Evolutionary conservation across 768 basidiomycete genomes (phyloP).

Genomic region (Leccinum variicolor): DNA sequence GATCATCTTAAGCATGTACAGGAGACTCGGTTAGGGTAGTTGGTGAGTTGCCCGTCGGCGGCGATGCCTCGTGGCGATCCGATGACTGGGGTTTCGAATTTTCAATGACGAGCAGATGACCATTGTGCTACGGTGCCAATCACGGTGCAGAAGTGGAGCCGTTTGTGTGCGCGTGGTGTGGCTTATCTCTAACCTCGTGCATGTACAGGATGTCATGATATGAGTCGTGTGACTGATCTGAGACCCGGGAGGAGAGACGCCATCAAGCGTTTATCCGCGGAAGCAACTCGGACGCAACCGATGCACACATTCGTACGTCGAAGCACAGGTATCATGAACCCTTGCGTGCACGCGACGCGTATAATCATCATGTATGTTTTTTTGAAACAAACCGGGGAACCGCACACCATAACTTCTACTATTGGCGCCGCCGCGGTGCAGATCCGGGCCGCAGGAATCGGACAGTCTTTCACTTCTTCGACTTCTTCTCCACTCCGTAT

Average conservation of each 20-base stretch:
- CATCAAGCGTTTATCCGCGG: background rate
- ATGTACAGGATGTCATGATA: background rate
- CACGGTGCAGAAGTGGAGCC: background rate
- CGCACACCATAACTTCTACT: background rate
- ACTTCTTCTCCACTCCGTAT: background rate
- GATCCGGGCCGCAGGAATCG: background rate
- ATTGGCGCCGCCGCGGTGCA: background rate
- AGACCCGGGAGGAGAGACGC: background rate
- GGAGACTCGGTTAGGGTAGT: constrained; percentile 1
- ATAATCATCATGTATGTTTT: no score
- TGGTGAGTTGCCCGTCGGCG: background rate
- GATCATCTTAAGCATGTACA: background rate
- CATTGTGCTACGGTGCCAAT: background rate
- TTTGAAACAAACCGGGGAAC: background rate
- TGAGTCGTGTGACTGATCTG: background rate
- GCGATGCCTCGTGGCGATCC: background rate
- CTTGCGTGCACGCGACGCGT: no score
- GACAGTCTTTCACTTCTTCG: background rate
- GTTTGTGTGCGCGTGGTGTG: background rate
- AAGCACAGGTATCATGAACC: no score
- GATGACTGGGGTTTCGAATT: background rate
- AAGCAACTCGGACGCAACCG: background rate
- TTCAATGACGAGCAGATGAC: background rate
- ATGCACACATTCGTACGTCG: no score
- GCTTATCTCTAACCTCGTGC: background rate